phyloP scores from a whole-genome alignment of 257 asterid genomes.

The Cinchona pubescens region DNA sequence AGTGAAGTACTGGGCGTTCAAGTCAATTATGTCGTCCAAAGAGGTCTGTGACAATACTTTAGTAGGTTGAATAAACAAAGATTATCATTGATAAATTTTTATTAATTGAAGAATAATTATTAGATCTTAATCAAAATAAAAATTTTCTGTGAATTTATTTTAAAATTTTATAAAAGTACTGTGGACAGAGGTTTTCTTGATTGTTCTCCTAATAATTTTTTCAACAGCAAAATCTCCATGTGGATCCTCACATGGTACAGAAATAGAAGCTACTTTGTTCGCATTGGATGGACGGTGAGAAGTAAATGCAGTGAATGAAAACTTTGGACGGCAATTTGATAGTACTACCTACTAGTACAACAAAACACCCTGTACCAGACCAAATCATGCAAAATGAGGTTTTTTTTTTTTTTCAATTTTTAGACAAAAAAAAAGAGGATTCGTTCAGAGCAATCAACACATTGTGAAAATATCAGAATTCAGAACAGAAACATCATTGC shows the following conservation, averaged over 20 bases:
- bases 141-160: too few species aligned
- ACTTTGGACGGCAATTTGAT: not conserved
- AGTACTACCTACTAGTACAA: too few species aligned
- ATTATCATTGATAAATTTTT: too few species aligned
- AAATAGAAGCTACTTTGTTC: slow-evolving; percentile 8
- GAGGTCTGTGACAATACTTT: too few species aligned
- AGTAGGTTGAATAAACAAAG: too few species aligned
- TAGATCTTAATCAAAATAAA: too few species aligned
- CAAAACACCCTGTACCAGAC: not conserved
- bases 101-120: too few species aligned
- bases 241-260: slow-evolving; percentile 17
- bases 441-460: not conserved
- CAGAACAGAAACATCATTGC: not conserved
- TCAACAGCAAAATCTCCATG: slow-evolving; percentile 17
- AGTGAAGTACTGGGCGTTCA: not conserved
- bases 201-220: slow-evolving; percentile 6
- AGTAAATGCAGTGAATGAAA: not conserved
- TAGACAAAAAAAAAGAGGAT: too few species aligned
- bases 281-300: not conserved
- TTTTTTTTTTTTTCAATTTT: too few species aligned
- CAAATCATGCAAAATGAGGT: not conserved
- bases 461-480: not conserved
- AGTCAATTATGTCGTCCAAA: too few species aligned
- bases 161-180: too few species aligned
- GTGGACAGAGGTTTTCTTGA: not conserved